phyloP scores from a whole-genome alignment of 1,139 yeast genomes.

The Pichia sp. region DNA sequence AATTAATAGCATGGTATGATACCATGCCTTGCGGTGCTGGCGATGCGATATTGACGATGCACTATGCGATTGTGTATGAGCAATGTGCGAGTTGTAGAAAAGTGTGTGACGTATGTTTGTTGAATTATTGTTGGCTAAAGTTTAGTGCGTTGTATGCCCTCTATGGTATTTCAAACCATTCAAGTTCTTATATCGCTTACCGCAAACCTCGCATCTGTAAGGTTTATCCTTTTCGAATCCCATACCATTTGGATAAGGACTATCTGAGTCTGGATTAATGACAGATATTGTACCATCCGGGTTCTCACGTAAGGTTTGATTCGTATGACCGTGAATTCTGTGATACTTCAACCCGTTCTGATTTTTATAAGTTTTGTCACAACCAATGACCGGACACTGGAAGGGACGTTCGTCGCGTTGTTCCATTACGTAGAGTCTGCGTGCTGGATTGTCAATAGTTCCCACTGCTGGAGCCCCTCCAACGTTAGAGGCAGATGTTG shows the following conservation, averaged over 20 bases:
- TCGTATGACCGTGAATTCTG: slow-evolving; percentile 94
- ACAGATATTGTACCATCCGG: slow-evolving; percentile 91
- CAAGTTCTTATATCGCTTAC: slow-evolving; percentile 90
- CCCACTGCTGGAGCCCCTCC: too few species aligned
- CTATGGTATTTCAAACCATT: slow-evolving; percentile 96
- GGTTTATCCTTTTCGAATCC: slow-evolving; percentile 98
- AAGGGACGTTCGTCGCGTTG: slow-evolving; percentile 91
- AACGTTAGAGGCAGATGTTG: too few species aligned
- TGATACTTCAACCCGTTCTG: slow-evolving; percentile 97
- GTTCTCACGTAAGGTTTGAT: slow-evolving; percentile 83
- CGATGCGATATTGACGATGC: too few species aligned
- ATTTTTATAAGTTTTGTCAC: slow-evolving; percentile 95
- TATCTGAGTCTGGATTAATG: slow-evolving; percentile 86
- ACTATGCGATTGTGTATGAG: too few species aligned
- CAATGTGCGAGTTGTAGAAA: neutral
- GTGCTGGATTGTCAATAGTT: slow-evolving; percentile 82
- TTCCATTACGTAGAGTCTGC: slow-evolving; percentile 88
- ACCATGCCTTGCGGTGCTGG: too few species aligned
- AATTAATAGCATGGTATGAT: too few species aligned
- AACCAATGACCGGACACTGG: slow-evolving; percentile 96
- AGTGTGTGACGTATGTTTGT: neutral
- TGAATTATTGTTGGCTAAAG: neutral
- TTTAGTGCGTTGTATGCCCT: slow-evolving; percentile 89
- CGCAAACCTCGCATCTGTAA: slow-evolving; percentile 96
- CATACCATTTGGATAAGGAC: slow-evolving; percentile 87